Base-by-base conservation (phyloP, 768 basidiomycete species). In the Russula foetens region DNA sequence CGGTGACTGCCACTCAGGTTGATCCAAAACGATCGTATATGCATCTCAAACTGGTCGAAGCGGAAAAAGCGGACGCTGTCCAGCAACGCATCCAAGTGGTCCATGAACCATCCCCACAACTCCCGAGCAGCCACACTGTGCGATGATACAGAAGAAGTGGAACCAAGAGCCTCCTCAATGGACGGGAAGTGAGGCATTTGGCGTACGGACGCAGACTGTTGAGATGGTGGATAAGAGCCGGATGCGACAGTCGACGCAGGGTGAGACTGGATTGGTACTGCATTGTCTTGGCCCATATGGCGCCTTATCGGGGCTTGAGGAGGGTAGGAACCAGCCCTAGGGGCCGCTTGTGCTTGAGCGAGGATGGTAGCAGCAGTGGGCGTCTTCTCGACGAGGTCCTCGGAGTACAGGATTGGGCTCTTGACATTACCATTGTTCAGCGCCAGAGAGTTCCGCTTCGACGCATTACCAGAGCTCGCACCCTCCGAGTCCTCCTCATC, bases 81-180 rank as follows among this genome's bases (percentile, higher is more conserved):
- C 33, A 93, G 74, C 49, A 95, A 78, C 0, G 85, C 77, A 72
- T 95, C 91, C 62, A 93, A 78, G 75, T 96, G 93, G 59, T 92
- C 88, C 71, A 90, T 87, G 78, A 96, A 96, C 86, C 90, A 91
- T 31, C 78, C 81, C 93, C 93, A 96, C 7, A 92, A 88, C 71
- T 91, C 90, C 66, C 88, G 83, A 29, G 89, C 92, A 62, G 86
- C 85, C 23, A 90, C 79, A 56, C 84, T 82, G 66, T 92, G 86
- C 29, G 88, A 77, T 48, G 89, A 82, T n/a, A 85, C 81, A 24
- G 65, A 64, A 12, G 87, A 86, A 67, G 77, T 85, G 28, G 82
- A 77, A 50, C 85, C 86, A 41, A 92, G 81, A 23, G 90, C 90
- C 73, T 93, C 91, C 62, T 90, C 90, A 64, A 93, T 89, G 49